These are phyloP conservation scores for Abelmoschus esculentus DNA, from an alignment of 345 rosid species.

Conservation along the genomic window DNA sequence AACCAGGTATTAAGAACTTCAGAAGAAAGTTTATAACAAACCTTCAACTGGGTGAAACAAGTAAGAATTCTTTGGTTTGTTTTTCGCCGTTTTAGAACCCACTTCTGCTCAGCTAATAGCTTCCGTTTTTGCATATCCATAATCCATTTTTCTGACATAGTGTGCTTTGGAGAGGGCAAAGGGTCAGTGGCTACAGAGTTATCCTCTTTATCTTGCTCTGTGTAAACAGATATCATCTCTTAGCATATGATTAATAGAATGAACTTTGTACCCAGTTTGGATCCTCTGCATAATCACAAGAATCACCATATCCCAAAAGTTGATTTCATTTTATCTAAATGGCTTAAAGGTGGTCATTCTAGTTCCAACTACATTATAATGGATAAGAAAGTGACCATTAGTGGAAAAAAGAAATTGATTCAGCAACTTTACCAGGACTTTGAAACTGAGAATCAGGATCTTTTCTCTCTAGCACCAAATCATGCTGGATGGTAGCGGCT, in stretches of 20 bases:
- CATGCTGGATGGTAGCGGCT: constrained; percentile 28
- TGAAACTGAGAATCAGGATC: constrained; percentile 30
- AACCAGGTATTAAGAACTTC: constrained; percentile 4
- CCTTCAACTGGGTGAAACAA: constrained; percentile 66
- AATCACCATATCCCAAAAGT: background rate
- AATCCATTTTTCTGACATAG: constrained; percentile 83
- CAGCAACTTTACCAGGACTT: constrained; percentile 16
- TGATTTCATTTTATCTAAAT: background rate
- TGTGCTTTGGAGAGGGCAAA: constrained; percentile 50
- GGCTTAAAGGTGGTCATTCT: background rate
- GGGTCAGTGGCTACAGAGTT: constrained; percentile 29
- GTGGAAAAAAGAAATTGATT: background rate
- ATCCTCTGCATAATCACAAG: background rate
- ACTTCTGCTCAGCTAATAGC: constrained; percentile 42
- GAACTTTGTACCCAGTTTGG: constrained; percentile 3
- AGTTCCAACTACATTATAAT: background rate
- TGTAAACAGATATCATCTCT: constrained; percentile 22
- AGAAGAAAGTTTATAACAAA: constrained; percentile 22
- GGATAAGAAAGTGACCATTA: constrained; percentile 9
- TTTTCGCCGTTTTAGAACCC: constrained; percentile 58
- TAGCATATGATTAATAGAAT: constrained; percentile 11
- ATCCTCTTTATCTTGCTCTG: constrained; percentile 55
- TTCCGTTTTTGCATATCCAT: constrained; percentile 59
- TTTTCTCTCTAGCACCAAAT: constrained; percentile 24
- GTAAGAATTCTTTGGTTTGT: constrained; percentile 49